Conservation (phyloP, 1,284 basidiomycete species). For the Sphaerobolus stellatus region DNA sequence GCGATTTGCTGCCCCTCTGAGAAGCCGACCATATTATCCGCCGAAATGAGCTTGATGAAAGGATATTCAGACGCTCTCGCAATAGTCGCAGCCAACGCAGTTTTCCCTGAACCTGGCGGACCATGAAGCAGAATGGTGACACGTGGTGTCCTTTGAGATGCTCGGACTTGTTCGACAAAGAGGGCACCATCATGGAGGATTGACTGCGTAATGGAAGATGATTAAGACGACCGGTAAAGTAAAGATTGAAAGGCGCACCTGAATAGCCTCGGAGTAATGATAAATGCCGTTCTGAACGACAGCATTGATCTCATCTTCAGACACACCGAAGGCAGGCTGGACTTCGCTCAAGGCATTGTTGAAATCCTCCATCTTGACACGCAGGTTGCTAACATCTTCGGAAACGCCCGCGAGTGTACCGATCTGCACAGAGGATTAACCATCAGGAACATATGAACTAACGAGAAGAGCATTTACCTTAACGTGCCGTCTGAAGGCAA, state of each 20-base stretch:
- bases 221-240: background rate
- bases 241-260: constrained; percentile 50
- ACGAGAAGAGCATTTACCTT: no score
- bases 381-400: constrained; percentile 91
- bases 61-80: constrained; percentile 92
- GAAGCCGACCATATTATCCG: constrained; percentile 97
- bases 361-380: constrained; percentile 89
- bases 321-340: constrained; percentile 95
- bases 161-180: constrained; percentile 93
- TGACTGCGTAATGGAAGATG: constrained; percentile 52
- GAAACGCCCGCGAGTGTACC: constrained; percentile 96
- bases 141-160: constrained; percentile 86
- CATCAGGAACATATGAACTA: constrained; percentile 1
- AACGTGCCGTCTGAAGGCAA: constrained; percentile 96
- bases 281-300: constrained; percentile 98
- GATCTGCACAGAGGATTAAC: constrained; percentile 44
- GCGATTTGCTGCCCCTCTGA: constrained; percentile 89
- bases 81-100: constrained; percentile 92
- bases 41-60: constrained; percentile 97
- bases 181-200: constrained; percentile 89
- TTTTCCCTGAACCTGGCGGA: constrained; percentile 91
- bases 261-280: constrained; percentile 75
- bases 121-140: constrained; percentile 92
- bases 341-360: constrained; percentile 93
- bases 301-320: constrained; percentile 93